Conservation (phyloP, 495 filamentous ascomycete species). For the Aspergillus steynii region DNA sequence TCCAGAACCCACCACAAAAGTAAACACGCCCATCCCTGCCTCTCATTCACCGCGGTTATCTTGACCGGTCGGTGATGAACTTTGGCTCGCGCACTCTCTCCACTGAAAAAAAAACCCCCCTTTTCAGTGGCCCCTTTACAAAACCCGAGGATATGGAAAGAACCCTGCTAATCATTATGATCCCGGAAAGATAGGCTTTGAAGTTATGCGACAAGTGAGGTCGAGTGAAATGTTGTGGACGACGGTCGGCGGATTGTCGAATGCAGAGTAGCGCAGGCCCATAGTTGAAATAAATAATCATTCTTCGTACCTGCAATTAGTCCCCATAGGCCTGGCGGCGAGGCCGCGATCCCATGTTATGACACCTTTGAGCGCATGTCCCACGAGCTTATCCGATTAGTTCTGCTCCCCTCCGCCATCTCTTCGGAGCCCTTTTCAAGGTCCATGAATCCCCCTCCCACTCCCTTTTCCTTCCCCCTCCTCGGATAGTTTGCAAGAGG, state of each 20-base stretch:
- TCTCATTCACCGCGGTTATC: constrained; percentile 16
- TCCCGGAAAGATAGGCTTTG: constrained; percentile 50
- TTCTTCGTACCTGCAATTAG: constrained; percentile 13
- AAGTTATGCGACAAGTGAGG: constrained; percentile 30
- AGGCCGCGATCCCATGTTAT: too few species aligned
- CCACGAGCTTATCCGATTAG: background rate
- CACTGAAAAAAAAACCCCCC: constrained; percentile 12
- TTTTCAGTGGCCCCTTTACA: constrained; percentile 15
- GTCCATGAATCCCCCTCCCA: too few species aligned
- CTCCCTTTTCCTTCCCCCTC: background rate
- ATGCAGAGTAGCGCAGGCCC: constrained; percentile 17
- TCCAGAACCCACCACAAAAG: constrained; percentile 78
- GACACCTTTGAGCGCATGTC: background rate
- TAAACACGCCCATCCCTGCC: constrained; percentile 45
- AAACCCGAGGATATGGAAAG: constrained; percentile 23
- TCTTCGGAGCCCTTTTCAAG: background rate
- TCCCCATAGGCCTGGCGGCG: background rate
- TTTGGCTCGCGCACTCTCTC: constrained; percentile 18
- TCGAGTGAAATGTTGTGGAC: constrained; percentile 13
- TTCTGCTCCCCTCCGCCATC: background rate
- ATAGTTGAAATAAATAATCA: constrained; percentile 20
- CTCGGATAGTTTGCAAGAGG: background rate
- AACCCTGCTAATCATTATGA: constrained; percentile 44
- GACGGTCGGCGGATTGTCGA: constrained; percentile 1
- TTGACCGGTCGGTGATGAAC: constrained; percentile 19